Base-by-base conservation (phyloP, 108 stramenopile genomes). In the Cyclotella choctawhatcheeana region DNA sequence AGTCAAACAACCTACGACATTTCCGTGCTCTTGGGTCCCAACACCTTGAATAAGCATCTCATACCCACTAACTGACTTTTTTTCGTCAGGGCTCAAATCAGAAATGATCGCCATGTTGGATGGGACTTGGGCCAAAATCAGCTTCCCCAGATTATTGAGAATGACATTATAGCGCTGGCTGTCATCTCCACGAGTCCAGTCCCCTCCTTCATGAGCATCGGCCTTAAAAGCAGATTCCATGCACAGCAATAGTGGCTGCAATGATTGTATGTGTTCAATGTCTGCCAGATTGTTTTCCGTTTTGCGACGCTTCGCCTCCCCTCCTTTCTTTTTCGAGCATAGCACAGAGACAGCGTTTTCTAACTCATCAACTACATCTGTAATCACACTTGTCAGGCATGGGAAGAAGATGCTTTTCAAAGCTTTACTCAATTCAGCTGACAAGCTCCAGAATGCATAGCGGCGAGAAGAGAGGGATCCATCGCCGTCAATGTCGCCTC, bases 171-270 rank as follows among this genome's bases (percentile, higher is more conserved):
- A 93, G 52, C 91, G 67, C 40, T 91, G 71, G 43, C 71, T 84
- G 14, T 93, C 90, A 45, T 89, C 89, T 10, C 83, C 91, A 58
- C 91, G 81, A 69, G 90, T 87, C 95, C 95, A 96, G 22, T 74
- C 58, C 35, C 95, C 95, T 32, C 95, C 95, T 33, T 91, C 86
- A 40, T 84, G 88, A 32, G 91, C 92, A 79, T 96, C 95, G 21
- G 92, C 90, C 29, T 85, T 88, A 3, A 96, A 74, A 2, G 89
- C 82, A 20, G 55, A 70, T 61, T 93, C 91, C 17, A 96, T 63
- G 51, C 89, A 92, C 0, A 77, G 75, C 40, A 93, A 77, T 32
- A 96, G 72, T 51, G 85, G 72, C 51, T 88, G 85, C 58, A 96
- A 69, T 8, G 79, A 47, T 30, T 31, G 56, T 20, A 74, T 43